These are phyloP conservation scores for Kazachstania sp. DNA, from an alignment of 1,139 yeast species.

Conservation along the genomic window DNA sequence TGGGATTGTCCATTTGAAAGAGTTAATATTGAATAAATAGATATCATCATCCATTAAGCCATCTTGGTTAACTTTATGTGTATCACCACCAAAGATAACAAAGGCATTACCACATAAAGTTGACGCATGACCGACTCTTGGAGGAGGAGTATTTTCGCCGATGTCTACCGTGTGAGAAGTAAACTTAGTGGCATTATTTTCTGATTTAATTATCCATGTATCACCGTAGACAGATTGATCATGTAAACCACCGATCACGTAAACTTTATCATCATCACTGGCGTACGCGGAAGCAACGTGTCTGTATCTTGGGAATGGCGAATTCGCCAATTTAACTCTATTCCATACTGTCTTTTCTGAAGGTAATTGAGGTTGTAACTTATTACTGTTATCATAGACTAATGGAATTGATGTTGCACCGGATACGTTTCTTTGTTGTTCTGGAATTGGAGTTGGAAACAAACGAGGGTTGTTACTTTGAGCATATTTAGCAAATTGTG, in stretches of 20 bases:
- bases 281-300: constrained; percentile 75
- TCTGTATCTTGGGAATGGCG: constrained; percentile 92
- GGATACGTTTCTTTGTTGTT: constrained; percentile 26
- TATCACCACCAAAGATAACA: constrained; percentile 94
- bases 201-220: constrained; percentile 64
- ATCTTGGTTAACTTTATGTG: constrained; percentile 68
- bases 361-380: constrained; percentile 3
- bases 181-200: constrained; percentile 37
- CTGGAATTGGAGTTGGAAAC: constrained; percentile 24
- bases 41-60: constrained; percentile 82
- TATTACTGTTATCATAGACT: constrained; percentile 7
- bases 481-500: neutral
- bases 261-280: constrained; percentile 75
- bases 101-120: constrained; percentile 92
- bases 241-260: constrained; percentile 89
- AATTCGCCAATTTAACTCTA: constrained; percentile 55
- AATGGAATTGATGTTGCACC: constrained; percentile 21
- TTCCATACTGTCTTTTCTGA: constrained; percentile 57
- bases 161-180: constrained; percentile 60
- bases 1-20: constrained; percentile 86
- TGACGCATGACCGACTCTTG: constrained; percentile 94
- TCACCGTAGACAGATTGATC: constrained; percentile 93
- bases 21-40: constrained; percentile 82
- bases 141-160: constrained; percentile 73
- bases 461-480: constrained; percentile 10